Conservation (phyloP, 78 protist species). For the Monocercomonoides exilis region DNA sequence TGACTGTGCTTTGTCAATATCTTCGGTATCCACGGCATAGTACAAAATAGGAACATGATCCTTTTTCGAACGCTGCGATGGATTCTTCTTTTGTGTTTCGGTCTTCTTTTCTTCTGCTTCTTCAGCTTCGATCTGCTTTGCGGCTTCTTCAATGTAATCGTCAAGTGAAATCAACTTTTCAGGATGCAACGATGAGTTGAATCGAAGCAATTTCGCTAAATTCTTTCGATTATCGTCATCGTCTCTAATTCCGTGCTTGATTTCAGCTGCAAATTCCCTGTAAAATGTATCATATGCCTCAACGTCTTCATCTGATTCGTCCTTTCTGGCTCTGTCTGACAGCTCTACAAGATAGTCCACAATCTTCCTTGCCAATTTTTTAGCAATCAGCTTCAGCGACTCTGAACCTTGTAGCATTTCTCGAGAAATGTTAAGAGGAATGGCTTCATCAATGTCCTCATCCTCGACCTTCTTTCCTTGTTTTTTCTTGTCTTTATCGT, state of each 20-base stretch:
- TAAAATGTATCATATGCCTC: constrained; percentile 60
- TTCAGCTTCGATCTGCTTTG: constrained; percentile 22
- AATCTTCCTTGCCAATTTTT: constrained; percentile 78
- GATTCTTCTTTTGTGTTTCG: constrained; percentile 44
- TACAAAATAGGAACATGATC: too few relatives aligned
- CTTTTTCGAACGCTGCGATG: too few relatives aligned
- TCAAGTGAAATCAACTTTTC: constrained; percentile 50
- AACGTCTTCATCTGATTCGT: constrained; percentile 30
- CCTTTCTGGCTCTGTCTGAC: constrained; percentile 33
- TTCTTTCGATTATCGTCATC: constrained; percentile 68
- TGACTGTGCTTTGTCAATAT: too few relatives aligned
- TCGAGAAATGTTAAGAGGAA: constrained; percentile 95
- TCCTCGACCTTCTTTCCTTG: constrained; percentile 16
- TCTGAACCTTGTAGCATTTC: constrained; percentile 73
- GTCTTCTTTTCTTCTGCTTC: not conserved
- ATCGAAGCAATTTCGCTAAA: constrained; percentile 84
- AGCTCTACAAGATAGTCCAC: constrained; percentile 67
- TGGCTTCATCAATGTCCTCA: constrained; percentile 43
- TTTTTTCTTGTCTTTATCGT: not conserved
- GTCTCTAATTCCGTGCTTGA: constrained; percentile 93
- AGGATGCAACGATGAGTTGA: constrained; percentile 25
- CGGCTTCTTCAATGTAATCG: constrained; percentile 44
- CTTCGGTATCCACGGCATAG: too few relatives aligned
- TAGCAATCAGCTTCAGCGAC: constrained; percentile 59
- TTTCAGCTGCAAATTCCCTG: constrained; percentile 65